phyloP scores from a whole-genome alignment of 2,329 filamentous ascomycete species.

The Nemania sp. region DNA sequence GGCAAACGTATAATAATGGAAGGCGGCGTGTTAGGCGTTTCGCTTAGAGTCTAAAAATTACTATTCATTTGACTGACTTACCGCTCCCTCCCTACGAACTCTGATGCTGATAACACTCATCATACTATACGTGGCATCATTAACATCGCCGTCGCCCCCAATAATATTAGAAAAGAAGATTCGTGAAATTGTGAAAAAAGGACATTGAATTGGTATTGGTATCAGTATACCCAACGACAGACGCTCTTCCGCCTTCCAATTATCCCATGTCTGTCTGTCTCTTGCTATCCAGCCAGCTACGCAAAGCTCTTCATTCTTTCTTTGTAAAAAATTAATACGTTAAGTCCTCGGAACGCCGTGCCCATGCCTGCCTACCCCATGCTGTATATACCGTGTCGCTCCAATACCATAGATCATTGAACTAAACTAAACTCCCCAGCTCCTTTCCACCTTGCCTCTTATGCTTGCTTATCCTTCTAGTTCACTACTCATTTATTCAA shows the following conservation, averaged over 20 bases:
- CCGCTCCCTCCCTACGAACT: not conserved
- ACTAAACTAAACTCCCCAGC: not conserved
- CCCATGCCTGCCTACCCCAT: slow-evolving; percentile 9
- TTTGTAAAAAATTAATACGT: not conserved
- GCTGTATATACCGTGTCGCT: slow-evolving; percentile 33
- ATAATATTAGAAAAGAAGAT: not conserved
- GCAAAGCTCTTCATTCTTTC: slow-evolving; percentile 13
- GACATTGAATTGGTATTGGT: not conserved
- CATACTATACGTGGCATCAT: not conserved
- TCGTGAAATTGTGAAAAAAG: not conserved
- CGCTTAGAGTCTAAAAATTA: slow-evolving; percentile 1
- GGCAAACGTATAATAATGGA: slow-evolving; percentile 17
- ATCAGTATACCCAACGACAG: not conserved
- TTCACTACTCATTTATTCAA: slow-evolving; percentile 8
- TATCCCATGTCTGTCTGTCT: not conserved
- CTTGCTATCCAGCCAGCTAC: not conserved
- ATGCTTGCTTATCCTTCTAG: not conserved
- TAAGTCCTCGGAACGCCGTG: slow-evolving; percentile 27
- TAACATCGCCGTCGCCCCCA: too few species aligned
- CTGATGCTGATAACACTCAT: not conserved
- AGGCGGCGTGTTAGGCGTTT: slow-evolving; percentile 15
- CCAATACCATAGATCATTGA: slow-evolving; percentile 25
- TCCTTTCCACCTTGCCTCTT: not conserved
- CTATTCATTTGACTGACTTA: not conserved
- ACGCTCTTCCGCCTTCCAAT: not conserved